Evolutionary conservation across 164 flowering plant species (phyloP), one percentile per base, ranked within the genome.

Genomic region (Euptelea pleiosperma): DNA sequence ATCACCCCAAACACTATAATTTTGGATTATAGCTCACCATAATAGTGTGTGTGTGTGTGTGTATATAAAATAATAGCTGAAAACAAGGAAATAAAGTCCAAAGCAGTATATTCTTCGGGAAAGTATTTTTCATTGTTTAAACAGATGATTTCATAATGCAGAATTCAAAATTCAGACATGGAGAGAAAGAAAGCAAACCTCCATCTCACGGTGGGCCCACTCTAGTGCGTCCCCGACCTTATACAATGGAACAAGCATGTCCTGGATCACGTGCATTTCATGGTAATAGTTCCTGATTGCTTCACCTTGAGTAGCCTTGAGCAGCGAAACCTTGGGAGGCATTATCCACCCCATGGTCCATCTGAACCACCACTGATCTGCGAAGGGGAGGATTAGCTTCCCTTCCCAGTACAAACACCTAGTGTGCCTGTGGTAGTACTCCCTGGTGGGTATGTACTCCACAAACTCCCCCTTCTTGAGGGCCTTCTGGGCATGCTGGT

Each of bases 381-480:
- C 99, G 62, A 94, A 94, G 1, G 97, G 99, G 58, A 94, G 94
- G 61, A 94, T 94, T 43, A 94, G 86, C 75, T 94, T 94, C 42
- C 99, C 99, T 73, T 94, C 99, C 97, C 99, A 94, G 61, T 94
- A 94, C 76, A 94, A 76, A 69, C 88, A 86, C 64, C 99, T 80
- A 0, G 99, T 91, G 78, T 93, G 99, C 80, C 99, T 81, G 72
- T 93, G 99, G 69, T 93, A 91, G 58, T 85, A 93, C 2, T 93
- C 93, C 66, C 99, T 78, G 28, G 97, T 94, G 0, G 99, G 99
- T 22, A 94, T 91, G 70, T 91, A 94, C 80, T 94, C 99, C 14
- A 89, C 95, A 75, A 94, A 94, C 71, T 86, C 95, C 40, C 97
- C 99, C 65, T 67, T 91, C 80, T 85, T 79, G 19, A 94, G 68